Percentiles rank a stretch among this genome's conserved stretches.
phyloP scores from a whole-genome alignment of 2,329 filamentous ascomycete genomes.

The Botrytis deweyae region DNA sequence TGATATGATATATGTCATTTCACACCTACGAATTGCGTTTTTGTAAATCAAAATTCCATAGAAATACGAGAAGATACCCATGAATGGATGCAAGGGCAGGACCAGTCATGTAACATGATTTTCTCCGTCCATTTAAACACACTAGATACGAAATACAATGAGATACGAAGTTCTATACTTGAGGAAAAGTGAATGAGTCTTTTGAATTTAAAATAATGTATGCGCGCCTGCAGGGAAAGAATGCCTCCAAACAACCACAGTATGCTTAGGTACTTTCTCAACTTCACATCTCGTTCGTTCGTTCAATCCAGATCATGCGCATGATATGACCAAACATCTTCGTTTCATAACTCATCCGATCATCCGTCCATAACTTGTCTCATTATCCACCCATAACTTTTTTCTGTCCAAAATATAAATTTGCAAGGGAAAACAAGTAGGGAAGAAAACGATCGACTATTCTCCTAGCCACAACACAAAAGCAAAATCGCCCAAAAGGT shows the following conservation, averaged over 20 bases:
- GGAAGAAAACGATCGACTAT: background rate
- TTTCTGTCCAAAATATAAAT: slow-evolving; percentile 4
- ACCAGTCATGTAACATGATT: slow-evolving; percentile 10
- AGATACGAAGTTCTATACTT: slow-evolving; percentile 8
- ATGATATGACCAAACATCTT: slow-evolving; percentile 4
- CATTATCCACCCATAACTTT: slow-evolving; percentile 11
- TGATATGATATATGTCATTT: slow-evolving; percentile 14
- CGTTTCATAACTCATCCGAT: slow-evolving; percentile 10
- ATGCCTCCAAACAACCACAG: slow-evolving; percentile 12
- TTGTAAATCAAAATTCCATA: slow-evolving; percentile 18
- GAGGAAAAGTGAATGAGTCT: slow-evolving; percentile 18
- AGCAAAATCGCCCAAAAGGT: background rate
- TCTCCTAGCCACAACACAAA: background rate
- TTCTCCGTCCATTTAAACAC: slow-evolving; percentile 2
- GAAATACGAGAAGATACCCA: slow-evolving; percentile 12
- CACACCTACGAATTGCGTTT: background rate
- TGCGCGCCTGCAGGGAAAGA: slow-evolving; percentile 15
- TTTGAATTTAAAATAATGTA: slow-evolving; percentile 15
- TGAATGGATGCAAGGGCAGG: background rate
- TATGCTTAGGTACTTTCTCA: background rate
- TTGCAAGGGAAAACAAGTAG: slow-evolving; percentile 3
- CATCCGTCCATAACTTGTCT: slow-evolving; percentile 13
- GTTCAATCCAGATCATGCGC: slow-evolving; percentile 8
- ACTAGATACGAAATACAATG: slow-evolving; percentile 4
- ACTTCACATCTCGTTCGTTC: background rate